Conservation (phyloP, 306 rosid species). For the Echinosophora koreensis region DNA sequence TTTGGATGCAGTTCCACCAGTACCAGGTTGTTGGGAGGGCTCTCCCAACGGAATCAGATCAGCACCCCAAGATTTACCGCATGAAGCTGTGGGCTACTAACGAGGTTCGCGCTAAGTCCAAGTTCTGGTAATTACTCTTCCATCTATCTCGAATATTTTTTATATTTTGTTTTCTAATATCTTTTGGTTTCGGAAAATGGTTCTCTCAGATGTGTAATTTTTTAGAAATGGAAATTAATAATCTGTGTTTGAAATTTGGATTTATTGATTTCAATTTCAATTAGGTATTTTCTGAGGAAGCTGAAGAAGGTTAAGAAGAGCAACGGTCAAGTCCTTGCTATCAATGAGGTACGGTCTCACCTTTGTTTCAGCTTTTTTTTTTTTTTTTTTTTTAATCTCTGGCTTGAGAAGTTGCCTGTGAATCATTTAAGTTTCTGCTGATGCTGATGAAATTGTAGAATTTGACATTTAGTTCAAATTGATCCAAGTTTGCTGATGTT, state of each 20-base stretch:
- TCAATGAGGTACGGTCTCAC: slow-evolving; percentile 51
- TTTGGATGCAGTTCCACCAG: slow-evolving; percentile 73
- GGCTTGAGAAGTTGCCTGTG: neutral
- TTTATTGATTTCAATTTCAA: slow-evolving; percentile 8
- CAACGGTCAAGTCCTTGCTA: slow-evolving; percentile 88
- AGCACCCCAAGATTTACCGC: slow-evolving; percentile 85
- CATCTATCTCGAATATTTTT: neutral
- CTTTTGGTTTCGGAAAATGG: neutral
- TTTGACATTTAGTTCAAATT: neutral
- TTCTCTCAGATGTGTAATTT: neutral
- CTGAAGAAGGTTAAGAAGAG: slow-evolving; percentile 94
- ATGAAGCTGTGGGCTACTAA: slow-evolving; percentile 98
- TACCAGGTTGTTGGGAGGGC: slow-evolving; percentile 95
- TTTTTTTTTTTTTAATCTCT: neutral
- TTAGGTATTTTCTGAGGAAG: slow-evolving; percentile 89
- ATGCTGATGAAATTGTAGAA: neutral
- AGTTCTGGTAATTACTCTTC: slow-evolving; percentile 69
- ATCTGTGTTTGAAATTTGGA: neutral
- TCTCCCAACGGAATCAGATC: slow-evolving; percentile 78
- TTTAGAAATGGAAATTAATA: neutral
- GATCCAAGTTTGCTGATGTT: neutral
- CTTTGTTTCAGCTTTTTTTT: neutral
- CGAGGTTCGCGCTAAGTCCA: slow-evolving; percentile 95
- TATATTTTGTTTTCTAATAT: neutral
- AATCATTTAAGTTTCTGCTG: neutral